A percentile compares a stretch with the other conserved stretches of the same genome.
Conservation (phyloP, 352 stramenopile genomes). For the Phytophthora pseudosyringae region DNA sequence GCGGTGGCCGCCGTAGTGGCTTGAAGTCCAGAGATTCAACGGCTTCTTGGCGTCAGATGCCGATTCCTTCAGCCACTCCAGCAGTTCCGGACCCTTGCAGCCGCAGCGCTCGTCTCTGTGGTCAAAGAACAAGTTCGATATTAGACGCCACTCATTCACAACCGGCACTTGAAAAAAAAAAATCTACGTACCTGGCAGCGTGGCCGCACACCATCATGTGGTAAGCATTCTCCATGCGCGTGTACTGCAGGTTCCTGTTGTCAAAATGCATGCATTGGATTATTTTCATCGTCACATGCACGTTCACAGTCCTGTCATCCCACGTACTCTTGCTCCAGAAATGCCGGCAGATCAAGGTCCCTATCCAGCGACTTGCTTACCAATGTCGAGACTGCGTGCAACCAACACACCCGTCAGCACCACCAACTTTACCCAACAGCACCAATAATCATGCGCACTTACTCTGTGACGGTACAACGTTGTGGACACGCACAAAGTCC, state of each 20-base stretch:
- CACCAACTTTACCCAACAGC: not conserved
- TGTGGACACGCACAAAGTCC: slow-evolving; percentile 62
- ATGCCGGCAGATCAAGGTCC: slow-evolving; percentile 31
- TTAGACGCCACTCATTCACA: slow-evolving; percentile 9
- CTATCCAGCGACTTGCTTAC: slow-evolving; percentile 45
- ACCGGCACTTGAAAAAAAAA: not conserved
- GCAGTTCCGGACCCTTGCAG: slow-evolving; percentile 72
- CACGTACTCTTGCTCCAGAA: slow-evolving; percentile 47
- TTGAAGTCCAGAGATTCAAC: slow-evolving; percentile 67
- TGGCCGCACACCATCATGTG: slow-evolving; percentile 82
- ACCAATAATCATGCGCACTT: slow-evolving; percentile 11
- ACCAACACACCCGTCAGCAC: not conserved
- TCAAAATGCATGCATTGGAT: not conserved
- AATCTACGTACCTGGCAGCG: slow-evolving; percentile 28
- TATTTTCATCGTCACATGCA: not conserved
- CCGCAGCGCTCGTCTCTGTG: slow-evolving; percentile 72
- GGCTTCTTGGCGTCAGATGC: slow-evolving; percentile 33
- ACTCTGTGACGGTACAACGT: slow-evolving; percentile 58
- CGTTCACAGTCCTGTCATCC: not conserved
- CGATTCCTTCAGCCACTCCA: slow-evolving; percentile 66
- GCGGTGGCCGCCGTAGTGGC: slow-evolving; percentile 77
- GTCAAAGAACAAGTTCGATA: slow-evolving; percentile 1
- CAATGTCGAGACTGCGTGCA: slow-evolving; percentile 41
- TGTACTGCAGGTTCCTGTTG: slow-evolving; percentile 48
- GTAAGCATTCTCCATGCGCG: slow-evolving; percentile 42